Evolutionary conservation across 129 eudicot genomes (phyloP), one percentile per base, ranked within the genome.

Genomic region (Solidago caesia): DNA sequence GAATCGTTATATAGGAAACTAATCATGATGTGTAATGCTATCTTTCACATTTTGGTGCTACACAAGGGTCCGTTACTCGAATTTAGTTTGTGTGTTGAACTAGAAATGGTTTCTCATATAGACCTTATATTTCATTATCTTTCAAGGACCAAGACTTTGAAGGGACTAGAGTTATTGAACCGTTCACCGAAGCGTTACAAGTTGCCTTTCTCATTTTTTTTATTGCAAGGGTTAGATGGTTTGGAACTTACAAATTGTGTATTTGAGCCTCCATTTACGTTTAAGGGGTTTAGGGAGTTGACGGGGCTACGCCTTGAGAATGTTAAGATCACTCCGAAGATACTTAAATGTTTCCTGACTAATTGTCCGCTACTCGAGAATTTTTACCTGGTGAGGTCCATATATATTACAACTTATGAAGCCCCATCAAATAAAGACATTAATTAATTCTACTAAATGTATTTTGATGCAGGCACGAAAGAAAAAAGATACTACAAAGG

Each of bases 281-380:
- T 79, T 21, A n/a, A 12, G 3, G 83, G 70, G 16, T 79, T 79
- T 72, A 42, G 70, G 56, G 55, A 1, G 55, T 72, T 79, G 59
- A 72, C 5, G 48, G 5, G 25, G 12, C 13, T 66, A 58, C 5
- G 29, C 9, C 48, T 79, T 47, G 21, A 55, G 1, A n/a, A 73
- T 3, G 75, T 73, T 46, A 13, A 13, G 26, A 47, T 80, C 44
- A 21, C 44, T 73, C 16, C 44, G 1, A 59, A 73, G 58, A 25
- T 15, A 3, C 55, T 73, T 46, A 11, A 26, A 13, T 14, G 43
- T 73, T 66, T 79, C 9, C 75, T 80, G 8, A 56, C 70, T 44
- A 57, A 44, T 26, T 73, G 78, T 57, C 71, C 75, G 3, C 25
- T 44, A 56, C 79, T 80, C 41, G 56, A 80, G 53, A 8, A 41